A percentile compares a stretch with the other conserved stretches of the same genome.
These are phyloP conservation scores for Ceratobasidium sp. DNA, from an alignment of 1,284 basidiomycete species.

Conservation along the genomic window DNA sequence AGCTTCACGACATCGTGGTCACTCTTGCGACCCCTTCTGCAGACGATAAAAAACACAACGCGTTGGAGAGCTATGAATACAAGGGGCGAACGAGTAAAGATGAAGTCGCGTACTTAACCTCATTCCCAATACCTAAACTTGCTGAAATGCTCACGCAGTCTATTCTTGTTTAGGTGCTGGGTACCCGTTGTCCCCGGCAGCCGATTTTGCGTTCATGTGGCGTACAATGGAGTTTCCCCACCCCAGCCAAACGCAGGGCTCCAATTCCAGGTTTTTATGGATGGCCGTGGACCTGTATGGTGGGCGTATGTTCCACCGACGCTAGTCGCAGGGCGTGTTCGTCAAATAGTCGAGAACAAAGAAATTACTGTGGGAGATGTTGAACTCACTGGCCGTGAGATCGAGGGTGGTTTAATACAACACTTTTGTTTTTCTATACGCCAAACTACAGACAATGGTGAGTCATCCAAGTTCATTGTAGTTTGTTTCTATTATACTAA, in stretches of 20 bases:
- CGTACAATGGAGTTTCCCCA: not conserved
- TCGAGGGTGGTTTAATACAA: too few relatives aligned
- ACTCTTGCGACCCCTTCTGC: not conserved
- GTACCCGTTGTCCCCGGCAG: not conserved
- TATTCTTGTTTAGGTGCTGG: not conserved
- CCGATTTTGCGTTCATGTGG: conserved; percentile 6
- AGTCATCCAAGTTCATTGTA: not conserved
- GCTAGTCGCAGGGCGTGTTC: not conserved
- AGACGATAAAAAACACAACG: not conserved
- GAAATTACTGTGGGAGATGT: not conserved
- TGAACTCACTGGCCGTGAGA: too few relatives aligned
- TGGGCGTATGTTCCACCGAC: not conserved
- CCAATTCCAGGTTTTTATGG: not conserved
- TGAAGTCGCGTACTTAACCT: not conserved
- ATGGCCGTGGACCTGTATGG: not conserved
- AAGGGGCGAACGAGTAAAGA: not conserved
- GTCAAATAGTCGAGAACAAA: not conserved
- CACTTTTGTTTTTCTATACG: too few relatives aligned
- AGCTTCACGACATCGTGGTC: not conserved
- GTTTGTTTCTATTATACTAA: not conserved
- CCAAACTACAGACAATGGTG: too few relatives aligned
- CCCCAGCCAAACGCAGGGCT: not conserved
- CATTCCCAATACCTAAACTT: not conserved
- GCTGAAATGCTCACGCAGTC: not conserved
- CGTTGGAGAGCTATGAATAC: not conserved